Evolutionary conservation across 495 filamentous ascomycete species (phyloP).

Genomic region (Sordaria brevicollis): DNA sequence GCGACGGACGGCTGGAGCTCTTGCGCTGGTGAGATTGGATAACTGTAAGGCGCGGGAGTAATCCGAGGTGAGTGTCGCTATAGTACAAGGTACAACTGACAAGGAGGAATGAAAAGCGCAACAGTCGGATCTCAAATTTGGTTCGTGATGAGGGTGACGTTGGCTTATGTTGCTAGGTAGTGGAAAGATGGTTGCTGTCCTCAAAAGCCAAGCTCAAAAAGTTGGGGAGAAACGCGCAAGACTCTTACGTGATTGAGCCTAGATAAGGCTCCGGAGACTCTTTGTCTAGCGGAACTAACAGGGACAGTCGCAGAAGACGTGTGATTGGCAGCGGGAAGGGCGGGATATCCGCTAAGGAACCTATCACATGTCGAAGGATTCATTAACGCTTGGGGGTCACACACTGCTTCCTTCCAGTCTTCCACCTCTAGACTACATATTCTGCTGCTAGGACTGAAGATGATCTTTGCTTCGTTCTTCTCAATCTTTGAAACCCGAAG

Average conservation of each 20-base stretch:
- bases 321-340: neutral
- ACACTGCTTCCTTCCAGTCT: too few species aligned
- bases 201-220: neutral
- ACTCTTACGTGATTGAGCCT: neutral
- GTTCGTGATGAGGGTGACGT: neutral
- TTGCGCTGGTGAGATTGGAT: neutral
- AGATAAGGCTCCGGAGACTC: neutral
- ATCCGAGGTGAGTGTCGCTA: neutral
- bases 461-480: neutral
- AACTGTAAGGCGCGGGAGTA: neutral
- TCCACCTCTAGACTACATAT: too few species aligned
- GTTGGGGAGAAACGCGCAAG: neutral
- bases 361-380: neutral
- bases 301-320: neutral
- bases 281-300: neutral
- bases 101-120: neutral
- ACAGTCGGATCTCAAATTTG: neutral
- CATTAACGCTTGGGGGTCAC: neutral
- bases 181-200: neutral
- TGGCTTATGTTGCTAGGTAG: neutral
- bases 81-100: neutral
- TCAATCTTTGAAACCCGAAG: neutral
- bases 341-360: neutral
- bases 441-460: too few species aligned
- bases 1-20: neutral